phyloP scores from a whole-genome alignment of 1,284 basidiomycete species.

The Tranzscheliella williamsii region DNA sequence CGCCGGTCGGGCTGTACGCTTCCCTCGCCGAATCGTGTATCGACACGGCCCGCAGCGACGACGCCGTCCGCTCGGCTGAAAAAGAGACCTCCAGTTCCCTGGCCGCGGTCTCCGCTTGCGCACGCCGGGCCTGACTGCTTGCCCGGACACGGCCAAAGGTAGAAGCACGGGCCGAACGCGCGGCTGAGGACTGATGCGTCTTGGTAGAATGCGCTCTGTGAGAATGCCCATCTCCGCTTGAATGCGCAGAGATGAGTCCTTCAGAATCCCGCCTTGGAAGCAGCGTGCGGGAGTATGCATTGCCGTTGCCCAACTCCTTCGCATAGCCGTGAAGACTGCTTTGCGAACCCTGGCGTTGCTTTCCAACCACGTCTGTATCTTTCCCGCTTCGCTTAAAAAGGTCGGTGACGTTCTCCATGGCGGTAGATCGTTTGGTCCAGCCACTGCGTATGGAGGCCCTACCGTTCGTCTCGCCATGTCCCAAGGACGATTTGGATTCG shows the following conservation, averaged over 20 bases:
- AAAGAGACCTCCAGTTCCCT: slow-evolving; percentile 25
- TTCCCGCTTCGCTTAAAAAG: slow-evolving; percentile 3
- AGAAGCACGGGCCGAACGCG: slow-evolving; percentile 17
- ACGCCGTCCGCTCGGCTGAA: slow-evolving; percentile 22
- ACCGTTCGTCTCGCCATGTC: background rate
- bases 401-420: slow-evolving; percentile 9
- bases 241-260: slow-evolving; percentile 19
- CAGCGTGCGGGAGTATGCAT: background rate
- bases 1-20: no score
- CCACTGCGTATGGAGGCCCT: slow-evolving; percentile 10
- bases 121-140: slow-evolving; percentile 14
- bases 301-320: background rate
- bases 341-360: slow-evolving; percentile 13
- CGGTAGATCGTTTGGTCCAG: slow-evolving; percentile 10
- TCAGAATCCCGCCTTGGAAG: slow-evolving; percentile 10
- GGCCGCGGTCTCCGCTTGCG: slow-evolving; percentile 9
- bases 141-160: slow-evolving; percentile 22
- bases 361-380: background rate
- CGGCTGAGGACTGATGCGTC: slow-evolving; percentile 17
- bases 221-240: slow-evolving; percentile 27
- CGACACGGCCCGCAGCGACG: slow-evolving; percentile 26
- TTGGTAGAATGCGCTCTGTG: slow-evolving; percentile 17
- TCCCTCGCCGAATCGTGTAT: slow-evolving; percentile 10
- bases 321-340: background rate
- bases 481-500: slow-evolving; percentile 9